phyloP scores from a whole-genome alignment of 495 filamentous ascomycete genomes.

The Xylaria cubensis region DNA sequence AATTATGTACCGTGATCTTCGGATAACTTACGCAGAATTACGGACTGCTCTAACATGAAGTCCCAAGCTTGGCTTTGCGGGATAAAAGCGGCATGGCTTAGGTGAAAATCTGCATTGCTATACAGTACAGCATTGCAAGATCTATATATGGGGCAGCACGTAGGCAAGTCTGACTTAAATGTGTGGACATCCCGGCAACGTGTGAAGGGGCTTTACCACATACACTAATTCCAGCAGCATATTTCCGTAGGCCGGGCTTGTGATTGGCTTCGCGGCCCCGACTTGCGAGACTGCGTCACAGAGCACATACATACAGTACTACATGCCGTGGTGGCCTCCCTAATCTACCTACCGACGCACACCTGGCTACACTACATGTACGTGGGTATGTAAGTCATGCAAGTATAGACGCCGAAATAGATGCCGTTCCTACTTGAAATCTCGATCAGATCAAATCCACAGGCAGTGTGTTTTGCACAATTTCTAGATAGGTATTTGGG shows the following conservation, averaged over 20 bases:
- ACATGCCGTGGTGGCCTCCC: background rate
- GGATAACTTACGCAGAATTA: background rate
- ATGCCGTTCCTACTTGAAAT: background rate
- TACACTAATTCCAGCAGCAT: constrained; percentile 21
- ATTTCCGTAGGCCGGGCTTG: background rate
- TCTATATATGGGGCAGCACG: background rate
- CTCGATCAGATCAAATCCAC: background rate
- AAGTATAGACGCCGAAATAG: background rate
- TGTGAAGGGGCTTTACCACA: constrained; percentile 19
- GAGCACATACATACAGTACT: background rate
- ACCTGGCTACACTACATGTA: background rate
- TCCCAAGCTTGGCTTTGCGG: background rate
- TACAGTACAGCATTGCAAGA: background rate
- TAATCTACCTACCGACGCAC: background rate
- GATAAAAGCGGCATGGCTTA: background rate
- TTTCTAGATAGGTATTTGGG: background rate
- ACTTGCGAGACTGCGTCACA: background rate
- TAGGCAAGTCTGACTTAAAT: background rate
- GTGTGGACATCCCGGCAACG: constrained; percentile 14
- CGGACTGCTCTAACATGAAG: background rate
- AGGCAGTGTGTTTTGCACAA: background rate
- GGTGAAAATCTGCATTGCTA: background rate
- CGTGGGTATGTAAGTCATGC: background rate
- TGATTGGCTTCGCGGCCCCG: constrained; percentile 7
- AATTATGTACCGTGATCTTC: background rate